Evolutionary conservation across 2,329 filamentous ascomycete genomes (phyloP), one percentile per base, ranked within the genome.

Genomic region (Microcera coccophila): DNA sequence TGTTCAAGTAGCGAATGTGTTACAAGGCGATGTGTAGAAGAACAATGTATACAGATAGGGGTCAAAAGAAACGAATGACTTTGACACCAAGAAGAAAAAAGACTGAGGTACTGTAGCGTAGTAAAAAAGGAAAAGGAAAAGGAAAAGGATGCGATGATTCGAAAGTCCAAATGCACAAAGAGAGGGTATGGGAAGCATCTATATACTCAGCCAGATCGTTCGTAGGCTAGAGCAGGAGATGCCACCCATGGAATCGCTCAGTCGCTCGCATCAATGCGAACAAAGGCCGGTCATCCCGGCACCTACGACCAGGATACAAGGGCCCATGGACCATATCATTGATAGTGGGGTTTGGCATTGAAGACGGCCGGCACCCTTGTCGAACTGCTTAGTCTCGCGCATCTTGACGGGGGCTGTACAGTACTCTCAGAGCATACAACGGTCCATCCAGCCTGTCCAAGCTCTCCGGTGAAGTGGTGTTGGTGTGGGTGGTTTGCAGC

Each of bases 41-140:
- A 43, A 57, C 54, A 49, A 61, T 61, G 55, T n/a, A n/a, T n/a
- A 56, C 53, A 49, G 36, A 52, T 41, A n/a, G 42, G 51, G 48
- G 55, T 55, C 64, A 73, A 76, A 77, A 72, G 65, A 69, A 79
- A 70, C 73, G 75, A 79, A 73, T 77, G 75, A 72, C 71, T 74
- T 74, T 76, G 70, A 64, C 65, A 55, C 55, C 47, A 38, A 47
- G 44, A 55, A 56, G 38, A 40, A 49, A 62, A 55, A 60, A 43
- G 47, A 46, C 50, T 42, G 22, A 19, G 34, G 47, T 45, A 42
- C 17, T 39, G 47, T 42, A 53, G 44, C 41, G 49, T 44, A 45
- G 47, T 31, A 54, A 51, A 39, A 44, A 47, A 48, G n/a, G n/a
- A 54, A 57, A 49, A 50, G 49, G 53, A 57, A 58, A 49, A 56